Evolutionary conservation across 345 rosid genomes (phyloP), one percentile per base, ranked within the genome.

Genomic region (Xanthoceras sorbifolium): DNA sequence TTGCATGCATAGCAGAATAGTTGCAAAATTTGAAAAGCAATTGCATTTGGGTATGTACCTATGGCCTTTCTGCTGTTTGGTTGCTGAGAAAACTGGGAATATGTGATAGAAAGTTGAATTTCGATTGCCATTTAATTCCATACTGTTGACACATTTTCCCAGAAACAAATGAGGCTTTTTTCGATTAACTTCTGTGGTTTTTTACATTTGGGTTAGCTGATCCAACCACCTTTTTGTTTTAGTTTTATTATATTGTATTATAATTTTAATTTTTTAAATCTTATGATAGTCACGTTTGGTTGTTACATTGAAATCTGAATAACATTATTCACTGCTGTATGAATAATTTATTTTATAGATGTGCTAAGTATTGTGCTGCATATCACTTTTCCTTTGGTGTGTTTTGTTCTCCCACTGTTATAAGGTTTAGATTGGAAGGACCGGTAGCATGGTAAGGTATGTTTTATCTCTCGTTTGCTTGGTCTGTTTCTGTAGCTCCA

Each of bases 81-180:
- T 55, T 46, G 75, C 62, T 71, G 72, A 69, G 76, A 67, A 77
- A 84, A 54, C 42, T 59, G n/a, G 40, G 14, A 57, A 46, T 15
- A 62, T 62, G 66, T 64, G 36, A 17, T 64, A 15, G 8, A 64
- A 32, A 17, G 20, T 29, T 4, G 36, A 22, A 62, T 62, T 25
- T 62, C 28, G 36, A 28, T 62, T 62, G 32, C 10, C 66, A 12
- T 25, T 62, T 32, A 15, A 64, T 64, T 29, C 5, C 9, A 5
- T 64, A 4, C 1, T 63, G 34, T 64, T 23, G 15, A 31, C 67
- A 64, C 2, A 20, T 17, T 29, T 29, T 64, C 22, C 42, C 22
- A 28, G 38, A 22, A 22, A 23, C 62, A 23, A 20, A 57, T 20
- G n/a, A 28, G 14, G 62, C 9, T 57, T 57, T 48, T 23, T 57